Percentiles rank a stretch among this genome's conserved stretches.
These are phyloP conservation scores for Alternaria metachromatica DNA, from an alignment of 2,329 filamentous ascomycete genomes.

Conservation along the genomic window DNA sequence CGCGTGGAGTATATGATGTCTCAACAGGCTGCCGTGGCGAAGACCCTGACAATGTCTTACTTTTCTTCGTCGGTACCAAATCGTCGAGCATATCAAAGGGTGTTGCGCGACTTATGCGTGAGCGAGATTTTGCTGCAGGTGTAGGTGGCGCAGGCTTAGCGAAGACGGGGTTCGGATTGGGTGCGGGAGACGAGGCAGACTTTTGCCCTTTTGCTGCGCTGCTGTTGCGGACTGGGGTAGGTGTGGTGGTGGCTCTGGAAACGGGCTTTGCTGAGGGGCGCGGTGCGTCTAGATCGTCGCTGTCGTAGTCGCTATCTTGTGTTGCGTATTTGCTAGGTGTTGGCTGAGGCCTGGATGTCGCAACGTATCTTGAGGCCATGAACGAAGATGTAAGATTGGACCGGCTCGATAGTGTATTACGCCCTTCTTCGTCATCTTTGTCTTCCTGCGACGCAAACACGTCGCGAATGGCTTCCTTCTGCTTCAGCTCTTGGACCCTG, in stretches of 20 bases:
- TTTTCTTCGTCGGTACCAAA: constrained; percentile 14
- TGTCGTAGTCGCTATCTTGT: constrained; percentile 37
- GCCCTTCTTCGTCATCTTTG: constrained; percentile 3
- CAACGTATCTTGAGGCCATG: background rate
- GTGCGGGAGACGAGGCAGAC: background rate
- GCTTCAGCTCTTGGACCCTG: constrained; percentile 38
- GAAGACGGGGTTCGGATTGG: constrained; percentile 14
- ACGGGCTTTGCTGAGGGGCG: constrained; percentile 4
- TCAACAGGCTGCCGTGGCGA: background rate
- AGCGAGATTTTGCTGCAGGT: constrained; percentile 13
- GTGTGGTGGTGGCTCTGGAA: constrained; percentile 2
- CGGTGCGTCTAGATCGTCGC: constrained; percentile 39
- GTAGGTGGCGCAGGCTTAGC: constrained; percentile 27
- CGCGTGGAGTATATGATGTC: background rate
- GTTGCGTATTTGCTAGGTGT: background rate
- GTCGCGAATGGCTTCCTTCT: constrained; percentile 39
- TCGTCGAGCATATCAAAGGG: constrained; percentile 39
- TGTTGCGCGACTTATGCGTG: constrained; percentile 24
- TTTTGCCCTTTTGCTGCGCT: background rate
- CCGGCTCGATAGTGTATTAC: background rate
- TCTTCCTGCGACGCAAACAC: constrained; percentile 24
- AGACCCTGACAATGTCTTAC: background rate
- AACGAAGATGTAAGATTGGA: background rate
- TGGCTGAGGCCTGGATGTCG: background rate
- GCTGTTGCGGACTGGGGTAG: background rate